Evolutionary conservation across 1,139 yeast genomes (phyloP).

Genomic region (Scheffersomyces titani): DNA sequence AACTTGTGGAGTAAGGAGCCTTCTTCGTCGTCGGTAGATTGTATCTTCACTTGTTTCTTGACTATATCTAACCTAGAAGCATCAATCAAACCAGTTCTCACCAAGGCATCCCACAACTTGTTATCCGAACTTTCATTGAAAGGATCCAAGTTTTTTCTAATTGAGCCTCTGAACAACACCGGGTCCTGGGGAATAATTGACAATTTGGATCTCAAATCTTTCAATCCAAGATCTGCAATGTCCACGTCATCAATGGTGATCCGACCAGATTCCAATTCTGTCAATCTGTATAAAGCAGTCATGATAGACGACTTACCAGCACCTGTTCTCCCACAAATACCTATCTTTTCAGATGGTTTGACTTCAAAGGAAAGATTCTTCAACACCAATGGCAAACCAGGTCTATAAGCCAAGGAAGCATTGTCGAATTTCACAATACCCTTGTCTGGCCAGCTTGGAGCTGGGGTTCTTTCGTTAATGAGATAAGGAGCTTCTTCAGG

Average conservation of each 20-base stretch:
- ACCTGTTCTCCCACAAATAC: conserved; percentile 80
- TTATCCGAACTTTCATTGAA: conserved; percentile 53
- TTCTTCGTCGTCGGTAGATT: conserved; percentile 11
- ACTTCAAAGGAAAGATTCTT: conserved; percentile 51
- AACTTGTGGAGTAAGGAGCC: conserved; percentile 52
- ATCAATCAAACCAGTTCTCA: conserved; percentile 64
- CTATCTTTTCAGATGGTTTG: conserved; percentile 60
- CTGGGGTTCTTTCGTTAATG: conserved; percentile 53
- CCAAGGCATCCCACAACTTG: conserved; percentile 51
- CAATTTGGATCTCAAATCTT: conserved; percentile 57
- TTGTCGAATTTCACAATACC: conserved; percentile 57
- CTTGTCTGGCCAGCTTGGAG: conserved; percentile 42
- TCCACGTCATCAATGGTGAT: conserved; percentile 63
- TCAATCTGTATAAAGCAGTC: conserved; percentile 62
- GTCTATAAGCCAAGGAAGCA: conserved; percentile 70
- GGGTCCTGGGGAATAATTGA: conserved; percentile 84
- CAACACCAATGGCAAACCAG: conserved; percentile 72
- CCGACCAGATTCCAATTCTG: conserved; percentile 55
- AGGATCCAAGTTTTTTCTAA: conserved; percentile 69
- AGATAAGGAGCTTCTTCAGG: conserved; percentile 43
- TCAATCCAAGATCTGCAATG: conserved; percentile 55
- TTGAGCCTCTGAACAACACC: conserved; percentile 65
- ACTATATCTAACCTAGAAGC: conserved; percentile 30
- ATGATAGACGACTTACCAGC: conserved; percentile 77
- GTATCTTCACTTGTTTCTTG: conserved; percentile 17